Conservation (phyloP, 192 early-diverging fungal species). For the Backusella luteola region DNA sequence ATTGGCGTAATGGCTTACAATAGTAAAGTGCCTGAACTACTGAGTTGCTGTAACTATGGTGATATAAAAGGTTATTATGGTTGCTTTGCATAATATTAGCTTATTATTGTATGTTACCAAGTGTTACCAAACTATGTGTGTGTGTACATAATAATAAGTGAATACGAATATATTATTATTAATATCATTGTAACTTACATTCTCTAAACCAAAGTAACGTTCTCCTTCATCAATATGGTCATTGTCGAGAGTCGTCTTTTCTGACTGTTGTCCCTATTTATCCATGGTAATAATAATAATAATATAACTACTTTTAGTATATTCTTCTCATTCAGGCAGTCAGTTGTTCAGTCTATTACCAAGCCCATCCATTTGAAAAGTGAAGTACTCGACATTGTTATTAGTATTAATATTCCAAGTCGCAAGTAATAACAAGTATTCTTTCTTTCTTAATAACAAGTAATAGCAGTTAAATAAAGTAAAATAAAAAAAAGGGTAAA, state of each 20-base stretch:
- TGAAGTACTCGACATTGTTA: slow-evolving; percentile 41
- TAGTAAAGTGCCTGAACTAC: slow-evolving; percentile 96
- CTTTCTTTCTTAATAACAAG: no score
- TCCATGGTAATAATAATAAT: slow-evolving; percentile 3
- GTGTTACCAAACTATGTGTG: slow-evolving; percentile 77
- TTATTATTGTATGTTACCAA: slow-evolving; percentile 51
- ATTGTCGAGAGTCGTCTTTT: slow-evolving; percentile 39
- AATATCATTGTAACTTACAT: slow-evolving; percentile 53
- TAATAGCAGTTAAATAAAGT: no score
- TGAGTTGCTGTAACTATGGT: slow-evolving; percentile 87
- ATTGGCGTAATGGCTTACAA: slow-evolving; percentile 92
- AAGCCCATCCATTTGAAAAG: slow-evolving; percentile 55
- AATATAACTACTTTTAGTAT: not conserved
- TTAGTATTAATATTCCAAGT: no score
- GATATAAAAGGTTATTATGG: not conserved
- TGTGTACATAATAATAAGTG: not conserved
- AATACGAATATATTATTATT: not conserved
- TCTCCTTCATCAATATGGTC: slow-evolving; percentile 64
- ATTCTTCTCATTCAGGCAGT: not conserved
- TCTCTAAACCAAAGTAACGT: slow-evolving; percentile 86
- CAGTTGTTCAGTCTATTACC: slow-evolving; percentile 28
- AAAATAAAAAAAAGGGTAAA: no score
- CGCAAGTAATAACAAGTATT: no score
- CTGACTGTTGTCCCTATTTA: slow-evolving; percentile 41
- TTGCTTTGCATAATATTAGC: not conserved